Conservation (phyloP, 2,329 filamentous ascomycete species). For the Epichloe gansuensis region DNA sequence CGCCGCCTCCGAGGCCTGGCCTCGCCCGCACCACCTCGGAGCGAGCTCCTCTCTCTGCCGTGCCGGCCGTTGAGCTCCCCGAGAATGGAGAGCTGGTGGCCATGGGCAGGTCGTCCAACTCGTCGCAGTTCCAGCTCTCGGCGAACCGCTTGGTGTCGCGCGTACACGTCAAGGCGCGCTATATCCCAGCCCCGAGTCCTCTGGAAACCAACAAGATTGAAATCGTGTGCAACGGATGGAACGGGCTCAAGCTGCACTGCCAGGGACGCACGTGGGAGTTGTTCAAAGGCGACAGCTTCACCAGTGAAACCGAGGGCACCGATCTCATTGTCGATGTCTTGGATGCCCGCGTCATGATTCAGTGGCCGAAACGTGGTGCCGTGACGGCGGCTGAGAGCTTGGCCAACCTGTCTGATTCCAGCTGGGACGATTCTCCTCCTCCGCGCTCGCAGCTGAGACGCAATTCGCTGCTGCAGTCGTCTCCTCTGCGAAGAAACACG, state of each 20-base stretch:
- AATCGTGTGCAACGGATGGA: conserved; percentile 89
- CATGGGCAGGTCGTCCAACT: conserved; percentile 90
- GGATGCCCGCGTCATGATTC: conserved; percentile 76
- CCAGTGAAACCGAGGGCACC: conserved; percentile 72
- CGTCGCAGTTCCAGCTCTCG: conserved; percentile 88
- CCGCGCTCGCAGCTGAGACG: conserved; percentile 22
- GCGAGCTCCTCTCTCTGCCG: conserved; percentile 66
- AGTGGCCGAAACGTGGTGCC: conserved; percentile 59
- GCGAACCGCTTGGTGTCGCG: conserved; percentile 86
- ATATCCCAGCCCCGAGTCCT: conserved; percentile 54
- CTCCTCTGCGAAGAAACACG: conserved; percentile 41
- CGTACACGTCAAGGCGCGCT: conserved; percentile 81
- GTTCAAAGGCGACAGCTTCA: conserved; percentile 77
- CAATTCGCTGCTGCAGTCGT: conserved; percentile 39
- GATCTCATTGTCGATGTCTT: conserved; percentile 96
- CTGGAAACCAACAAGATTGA: conserved; percentile 69
- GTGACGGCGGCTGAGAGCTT: conserved; percentile 23
- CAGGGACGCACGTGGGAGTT: conserved; percentile 78
- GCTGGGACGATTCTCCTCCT: conserved; percentile 54
- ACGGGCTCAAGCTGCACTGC: conserved; percentile 85
- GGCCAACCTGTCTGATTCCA: conserved; percentile 50
- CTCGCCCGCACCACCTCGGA: conserved; percentile 55
- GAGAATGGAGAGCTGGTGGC: conserved; percentile 68
- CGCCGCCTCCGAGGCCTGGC: conserved; percentile 46
- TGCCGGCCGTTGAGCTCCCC: conserved; percentile 71